Base-by-base conservation (phyloP, 2,329 filamentous ascomycete genomes). In the Sporothrix variecibatus region DNA sequence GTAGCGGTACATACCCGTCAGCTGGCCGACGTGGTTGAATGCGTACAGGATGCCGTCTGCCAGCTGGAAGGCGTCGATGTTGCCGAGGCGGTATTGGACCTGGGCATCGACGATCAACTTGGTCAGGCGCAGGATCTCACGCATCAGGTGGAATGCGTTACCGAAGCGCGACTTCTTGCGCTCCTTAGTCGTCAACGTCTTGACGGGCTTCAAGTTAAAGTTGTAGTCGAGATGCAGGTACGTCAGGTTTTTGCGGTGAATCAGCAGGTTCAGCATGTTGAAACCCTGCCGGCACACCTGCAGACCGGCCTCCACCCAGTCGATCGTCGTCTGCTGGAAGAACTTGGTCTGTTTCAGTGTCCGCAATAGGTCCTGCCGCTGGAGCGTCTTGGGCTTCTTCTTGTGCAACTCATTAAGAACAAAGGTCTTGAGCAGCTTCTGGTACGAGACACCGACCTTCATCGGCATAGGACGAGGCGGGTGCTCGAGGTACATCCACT, bases 1-100 rank as follows among this genome's bases (percentile, higher is more conserved):
- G 89, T 99, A 99, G 75, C 96, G 93, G 84, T 99, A 99, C 96
- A 99, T 99, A 81, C 96, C 96, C 20, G 96, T 99, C 76, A 99
- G 87, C 83, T 99, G 97, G 76, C 96, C 96, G 74, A 99, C 96
- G 79, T 99, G 96, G 84, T 99, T 99, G 86, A 99, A 99, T 23
- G 96, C 97, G 79, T 99, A 99, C n/a, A 98, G 87, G 74, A 99
- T 99, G 82, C 96, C 96, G 82, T 99, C 96, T 3, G 96, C 96
- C 77, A 99, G 91, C 82, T 99, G 96, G 86, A 99, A 99, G 51
- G 97, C 96, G 82, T 99, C 96, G 76, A 99, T 98, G 80, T 99
- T 99, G 75, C 97, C 97, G 53, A 99, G 86, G 38, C 96, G 92
- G 81, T 98, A 99, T 82, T 99, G 96, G 31, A 99, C 97, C 82